Evolutionary conservation across 164 flowering plant species (phyloP).

Genomic region (Vitis vinifera): DNA sequence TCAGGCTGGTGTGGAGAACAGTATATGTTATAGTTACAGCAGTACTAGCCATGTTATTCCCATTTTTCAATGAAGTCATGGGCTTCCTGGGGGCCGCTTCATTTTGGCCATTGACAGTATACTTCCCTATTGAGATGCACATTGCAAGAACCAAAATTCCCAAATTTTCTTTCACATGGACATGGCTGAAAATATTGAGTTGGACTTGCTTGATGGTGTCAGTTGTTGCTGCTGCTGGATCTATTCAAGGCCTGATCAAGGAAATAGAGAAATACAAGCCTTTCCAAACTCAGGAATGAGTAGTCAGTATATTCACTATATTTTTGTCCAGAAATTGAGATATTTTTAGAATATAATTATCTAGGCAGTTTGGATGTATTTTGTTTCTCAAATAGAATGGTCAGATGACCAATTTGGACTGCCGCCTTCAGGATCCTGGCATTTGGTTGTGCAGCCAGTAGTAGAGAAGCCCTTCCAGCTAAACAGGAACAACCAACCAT

Average conservation of each 20-base stretch:
- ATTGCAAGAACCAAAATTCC: conserved; percentile 48
- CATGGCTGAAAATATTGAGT: conserved; percentile 63
- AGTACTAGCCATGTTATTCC: conserved; percentile 75
- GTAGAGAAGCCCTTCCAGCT: too few species aligned
- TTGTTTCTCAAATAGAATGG: neutral
- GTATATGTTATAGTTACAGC: conserved; percentile 60
- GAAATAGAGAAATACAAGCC: conserved; percentile 63
- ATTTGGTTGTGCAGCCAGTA: neutral
- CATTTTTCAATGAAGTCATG: conserved; percentile 81
- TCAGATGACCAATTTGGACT: neutral
- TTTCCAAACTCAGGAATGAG: conserved; percentile 33
- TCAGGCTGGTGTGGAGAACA: conserved; percentile 78
- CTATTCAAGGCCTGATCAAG: conserved; percentile 59
- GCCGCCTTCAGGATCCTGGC: neutral
- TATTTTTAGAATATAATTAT: neutral
- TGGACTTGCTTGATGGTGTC: conserved; percentile 71
- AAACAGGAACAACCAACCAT: too few species aligned
- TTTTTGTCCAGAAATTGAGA: neutral
- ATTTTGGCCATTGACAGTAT: conserved; percentile 85
- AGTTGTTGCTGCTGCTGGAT: conserved; percentile 68
- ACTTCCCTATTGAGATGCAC: conserved; percentile 91
- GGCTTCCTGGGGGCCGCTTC: conserved; percentile 76
- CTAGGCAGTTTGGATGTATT: neutral
- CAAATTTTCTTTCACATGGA: conserved; percentile 56
- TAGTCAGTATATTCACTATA: neutral